phyloP scores from a whole-genome alignment of 768 basidiomycete species.

The Xerocomus brunneocitrinus region DNA sequence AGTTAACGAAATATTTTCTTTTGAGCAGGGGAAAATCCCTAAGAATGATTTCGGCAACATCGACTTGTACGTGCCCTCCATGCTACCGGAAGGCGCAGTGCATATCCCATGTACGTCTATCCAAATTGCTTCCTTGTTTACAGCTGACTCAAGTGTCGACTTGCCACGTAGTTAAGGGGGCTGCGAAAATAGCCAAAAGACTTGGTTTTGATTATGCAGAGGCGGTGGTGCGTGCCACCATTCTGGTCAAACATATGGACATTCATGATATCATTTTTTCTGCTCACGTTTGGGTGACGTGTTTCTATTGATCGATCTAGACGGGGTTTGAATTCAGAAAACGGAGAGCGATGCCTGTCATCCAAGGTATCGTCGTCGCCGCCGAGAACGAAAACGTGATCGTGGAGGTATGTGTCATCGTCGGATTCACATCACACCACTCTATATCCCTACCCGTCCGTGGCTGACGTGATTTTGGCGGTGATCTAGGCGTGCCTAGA shows the following conservation, averaged over 20 bases:
- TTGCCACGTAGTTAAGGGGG: slow-evolving; percentile 62
- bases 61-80: slow-evolving; percentile 90
- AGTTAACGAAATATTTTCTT: slow-evolving; percentile 7
- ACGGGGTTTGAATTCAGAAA: slow-evolving; percentile 97
- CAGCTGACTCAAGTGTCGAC: slow-evolving; percentile 10
- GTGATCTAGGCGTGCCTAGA: slow-evolving; percentile 74
- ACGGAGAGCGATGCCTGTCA: slow-evolving; percentile 77
- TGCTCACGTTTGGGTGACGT: not conserved
- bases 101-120: slow-evolving; percentile 83
- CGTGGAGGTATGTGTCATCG: slow-evolving; percentile 57
- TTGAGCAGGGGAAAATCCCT: slow-evolving; percentile 77
- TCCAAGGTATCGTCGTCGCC: slow-evolving; percentile 85
- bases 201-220: slow-evolving; percentile 90
- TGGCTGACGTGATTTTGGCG: slow-evolving; percentile 11
- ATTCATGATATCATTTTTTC: slow-evolving; percentile 5
- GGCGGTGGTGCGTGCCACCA: slow-evolving; percentile 72
- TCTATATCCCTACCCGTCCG: not conserved
- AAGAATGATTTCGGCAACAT: slow-evolving; percentile 98
- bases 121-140: slow-evolving; percentile 8
- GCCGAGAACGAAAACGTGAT: slow-evolving; percentile 69
- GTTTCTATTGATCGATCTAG: slow-evolving; percentile 37
- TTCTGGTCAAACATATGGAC: slow-evolving; percentile 2
- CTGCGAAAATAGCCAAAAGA: slow-evolving; percentile 82
- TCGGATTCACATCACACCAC: slow-evolving; percentile 3
- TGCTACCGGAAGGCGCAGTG: slow-evolving; percentile 84